Conservation (phyloP, 208 protist species). For the Borovskyia barvae region DNA sequence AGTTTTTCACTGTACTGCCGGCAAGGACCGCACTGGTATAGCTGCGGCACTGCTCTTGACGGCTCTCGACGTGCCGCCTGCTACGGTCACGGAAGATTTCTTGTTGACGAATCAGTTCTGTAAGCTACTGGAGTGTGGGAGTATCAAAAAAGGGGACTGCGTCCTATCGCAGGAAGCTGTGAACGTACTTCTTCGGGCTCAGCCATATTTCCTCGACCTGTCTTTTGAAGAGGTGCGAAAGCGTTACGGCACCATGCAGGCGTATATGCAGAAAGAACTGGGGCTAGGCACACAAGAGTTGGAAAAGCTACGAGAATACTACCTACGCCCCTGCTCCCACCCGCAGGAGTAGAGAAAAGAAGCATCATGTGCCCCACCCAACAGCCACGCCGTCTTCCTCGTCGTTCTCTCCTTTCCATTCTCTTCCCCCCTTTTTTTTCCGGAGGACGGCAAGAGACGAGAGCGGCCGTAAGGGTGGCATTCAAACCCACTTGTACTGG, state of each 20-base stretch:
- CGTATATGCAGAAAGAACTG: conserved; percentile 38
- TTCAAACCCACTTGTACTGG: too few species aligned
- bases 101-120: conserved; percentile 27
- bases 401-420: not conserved
- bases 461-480: too few species aligned
- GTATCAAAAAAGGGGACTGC: conserved; percentile 9
- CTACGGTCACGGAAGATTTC: conserved; percentile 45
- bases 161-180: conserved; percentile 19
- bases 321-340: conserved; percentile 16
- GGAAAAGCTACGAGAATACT: conserved; percentile 21
- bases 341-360: not conserved
- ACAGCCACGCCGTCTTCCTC: too few species aligned
- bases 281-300: conserved; percentile 19
- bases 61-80: conserved; percentile 27
- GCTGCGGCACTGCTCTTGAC: conserved; percentile 41
- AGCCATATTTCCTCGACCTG: conserved; percentile 26
- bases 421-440: not conserved
- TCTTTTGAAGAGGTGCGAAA: conserved; percentile 25
- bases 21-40: conserved; percentile 53
- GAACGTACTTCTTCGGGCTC: conserved; percentile 30
- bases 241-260: conserved; percentile 17
- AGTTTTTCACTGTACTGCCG: conserved; percentile 50
- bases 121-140: conserved; percentile 2
- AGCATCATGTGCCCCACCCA: too few species aligned
- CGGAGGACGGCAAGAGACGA: too few species aligned